Base-by-base conservation (phyloP, 148 eudicot species). In the Vaccinium darrowii region DNA sequence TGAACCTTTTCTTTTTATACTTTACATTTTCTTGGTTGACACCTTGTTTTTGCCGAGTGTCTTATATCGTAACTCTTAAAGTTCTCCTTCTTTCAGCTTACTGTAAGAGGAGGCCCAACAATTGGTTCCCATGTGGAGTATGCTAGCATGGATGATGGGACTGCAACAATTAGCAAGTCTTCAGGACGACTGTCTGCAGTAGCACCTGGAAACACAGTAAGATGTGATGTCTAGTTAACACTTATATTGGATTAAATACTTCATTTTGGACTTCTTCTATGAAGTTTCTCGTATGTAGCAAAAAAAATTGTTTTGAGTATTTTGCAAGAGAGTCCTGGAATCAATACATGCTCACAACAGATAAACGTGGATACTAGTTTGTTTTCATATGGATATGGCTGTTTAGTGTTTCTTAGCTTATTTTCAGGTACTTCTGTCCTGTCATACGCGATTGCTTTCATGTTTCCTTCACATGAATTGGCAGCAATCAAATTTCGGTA, bases 61-160 rank as follows among this genome's bases (percentile, higher is more conserved):
- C 27, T 30, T 23, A 33, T n/a, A n/a, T 43, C 3, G 3, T 13
- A 13, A 52, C 19, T 15, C 51, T 11, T 78, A n/a, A 15, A 65
- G 11, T 60, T 76, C 71, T 82, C 18, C 60, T 87, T 86, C 85
- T 15, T 82, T 65, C 86, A 93, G 94, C 86, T 95, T 84, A 84
- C 92, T 82, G 89, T 94, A 65, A 89, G 86, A 85, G 98, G 98
- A 88, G 98, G 98, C 71, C 98, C 98, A 56, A 89, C 87, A 77
- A 85, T 93, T 82, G 92, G 92, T 82, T 85, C 90, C 52, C 84
- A 74, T 81, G 88, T 95, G 82, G 91, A 91, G 91, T 95, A 87
- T 82, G 56, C 90, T 58, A 93, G 90, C 86, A 85, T 87, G 89
- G 90, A 94, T 85, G 93, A 87, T 84, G 86, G 88, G 73, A 85